These are phyloP conservation scores for Knoxdaviesia capensis DNA, from an alignment of 2,329 filamentous ascomycete genomes.

Conservation along the genomic window DNA sequence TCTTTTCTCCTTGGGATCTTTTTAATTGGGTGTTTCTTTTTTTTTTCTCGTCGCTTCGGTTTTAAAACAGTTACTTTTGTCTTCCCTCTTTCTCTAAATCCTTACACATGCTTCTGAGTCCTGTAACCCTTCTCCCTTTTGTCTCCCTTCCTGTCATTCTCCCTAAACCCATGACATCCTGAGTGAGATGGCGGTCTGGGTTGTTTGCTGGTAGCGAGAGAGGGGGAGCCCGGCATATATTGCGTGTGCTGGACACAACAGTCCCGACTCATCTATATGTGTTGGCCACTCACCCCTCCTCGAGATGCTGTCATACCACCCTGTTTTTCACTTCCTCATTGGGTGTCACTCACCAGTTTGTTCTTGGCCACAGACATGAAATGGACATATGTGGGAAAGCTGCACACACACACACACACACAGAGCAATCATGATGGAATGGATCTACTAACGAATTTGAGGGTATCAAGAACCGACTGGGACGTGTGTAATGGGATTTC, in stretches of 20 bases:
- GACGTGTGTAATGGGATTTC: not conserved
- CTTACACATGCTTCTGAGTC: not conserved
- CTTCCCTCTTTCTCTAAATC: not conserved
- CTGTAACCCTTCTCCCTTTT: not conserved
- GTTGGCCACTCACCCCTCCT: too few species aligned
- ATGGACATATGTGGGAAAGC: not conserved
- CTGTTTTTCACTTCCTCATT: too few species aligned
- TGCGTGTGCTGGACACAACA: too few species aligned
- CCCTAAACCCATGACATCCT: not conserved
- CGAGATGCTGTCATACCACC: too few species aligned
- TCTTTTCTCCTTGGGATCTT: not conserved
- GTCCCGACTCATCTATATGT: too few species aligned
- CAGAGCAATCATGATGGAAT: slow-evolving; percentile 1
- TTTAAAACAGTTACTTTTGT: too few species aligned
- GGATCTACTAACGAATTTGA: not conserved
- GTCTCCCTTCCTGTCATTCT: not conserved
- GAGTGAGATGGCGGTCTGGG: too few species aligned
- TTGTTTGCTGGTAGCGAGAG: too few species aligned
- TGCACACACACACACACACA: not conserved
- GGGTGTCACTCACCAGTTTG: not conserved
- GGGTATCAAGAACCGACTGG: not conserved
- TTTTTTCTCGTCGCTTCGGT: not conserved
- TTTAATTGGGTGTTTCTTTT: not conserved
- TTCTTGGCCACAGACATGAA: not conserved
- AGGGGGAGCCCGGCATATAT: too few species aligned